Base-by-base conservation (phyloP, 306 rosid genomes). In the Cicer cuneatum region DNA sequence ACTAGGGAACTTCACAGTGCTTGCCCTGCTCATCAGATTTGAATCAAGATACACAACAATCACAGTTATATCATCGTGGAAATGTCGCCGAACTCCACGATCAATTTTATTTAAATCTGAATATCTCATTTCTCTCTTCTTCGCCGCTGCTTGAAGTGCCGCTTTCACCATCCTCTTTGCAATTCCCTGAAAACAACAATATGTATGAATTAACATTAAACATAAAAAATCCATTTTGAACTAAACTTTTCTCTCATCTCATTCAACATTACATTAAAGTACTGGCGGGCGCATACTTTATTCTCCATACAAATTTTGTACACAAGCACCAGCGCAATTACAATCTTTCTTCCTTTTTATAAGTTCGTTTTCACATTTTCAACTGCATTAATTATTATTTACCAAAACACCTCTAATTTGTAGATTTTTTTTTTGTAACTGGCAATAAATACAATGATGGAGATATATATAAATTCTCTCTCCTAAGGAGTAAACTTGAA, bases 71-170 rank as follows among this genome's bases (percentile, higher is more conserved):
- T 94, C 99, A 46, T 94, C 99, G 0, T 94, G 99, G 89, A 94
- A 94, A 87, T 94, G 99, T 14, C 99, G 90, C 1, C 99, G 97
- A 39, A 94, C 99, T 6, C 99, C 99, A 0, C 99, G 88, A 46
- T 92, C 99, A 2, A 94, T 94, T 89, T 88, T 94, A 86, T 90
- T 94, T 80, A 94, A 74, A 85, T 94, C 99, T 11, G 99, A 92
- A 74, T 92, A 94, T 80, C 99, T 90, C 99, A 94, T 94, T 82
- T 94, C 99, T 84, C 99, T 94, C 88, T 94, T 94, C 89, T 91
- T 90, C 18, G 99, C 98, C 6, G 98, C 96, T 86, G 86, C 85
- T 77, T 88, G 96, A 35, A 92, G 86, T 3, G 98, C 98, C 24
- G 85, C 68, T 87, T 87, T 94, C 80, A 94, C 90, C 84, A 94